Evolutionary conservation across 768 basidiomycete species (phyloP), one percentile per base, ranked within the genome.

Genomic region (Agaricus sinodeliciosus): DNA sequence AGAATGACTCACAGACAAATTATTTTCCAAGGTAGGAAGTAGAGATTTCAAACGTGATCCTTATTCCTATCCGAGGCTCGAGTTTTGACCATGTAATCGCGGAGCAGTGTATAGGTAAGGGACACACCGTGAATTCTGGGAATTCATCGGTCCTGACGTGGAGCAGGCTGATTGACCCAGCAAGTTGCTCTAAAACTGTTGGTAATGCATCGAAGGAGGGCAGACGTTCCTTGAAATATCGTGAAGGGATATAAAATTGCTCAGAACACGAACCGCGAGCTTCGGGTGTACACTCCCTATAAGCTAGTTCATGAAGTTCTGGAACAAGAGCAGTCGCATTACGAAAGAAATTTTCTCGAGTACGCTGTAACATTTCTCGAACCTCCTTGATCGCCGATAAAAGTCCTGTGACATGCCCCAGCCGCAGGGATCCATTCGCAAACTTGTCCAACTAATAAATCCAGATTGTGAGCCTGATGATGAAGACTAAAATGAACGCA

Each of bases 81-180:
- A 15, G 11, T 3, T 5, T 9, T n/a, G 1, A 22, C 22, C 22
- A n/a, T 22, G 22, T 22, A n/a, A 22, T 22, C 22, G 22, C 22
- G 22, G 22, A 22, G 22, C 22, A 22, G 22, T 22, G 3, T 22
- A 5, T 3, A 13, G 18, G n/a, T 3, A 12, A 16, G 3, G 31
- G 8, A 27, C 43, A 7, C 22, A 52, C 51, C 26, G 51, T 45
- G 11, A 52, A 45, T 11, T 44, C 51, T 19, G n/a, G 34, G 25
- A 52, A 52, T 9, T 52, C 51, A n/a, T 52, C 44, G 28, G 45
- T 46, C 25, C 51, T 31, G 8, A 28, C 25, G 13, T 45, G 44
- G 9, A 52, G 18, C 15, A 27, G 9, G 16, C 26, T 26, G 16
- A 52, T 46, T 12, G 51, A 25, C 18, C 15, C 34, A 4, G 51